Percentiles rank a stretch among this genome's conserved stretches.
phyloP scores from a whole-genome alignment of 805 yeast species.

The Candida sanyiensis region DNA sequence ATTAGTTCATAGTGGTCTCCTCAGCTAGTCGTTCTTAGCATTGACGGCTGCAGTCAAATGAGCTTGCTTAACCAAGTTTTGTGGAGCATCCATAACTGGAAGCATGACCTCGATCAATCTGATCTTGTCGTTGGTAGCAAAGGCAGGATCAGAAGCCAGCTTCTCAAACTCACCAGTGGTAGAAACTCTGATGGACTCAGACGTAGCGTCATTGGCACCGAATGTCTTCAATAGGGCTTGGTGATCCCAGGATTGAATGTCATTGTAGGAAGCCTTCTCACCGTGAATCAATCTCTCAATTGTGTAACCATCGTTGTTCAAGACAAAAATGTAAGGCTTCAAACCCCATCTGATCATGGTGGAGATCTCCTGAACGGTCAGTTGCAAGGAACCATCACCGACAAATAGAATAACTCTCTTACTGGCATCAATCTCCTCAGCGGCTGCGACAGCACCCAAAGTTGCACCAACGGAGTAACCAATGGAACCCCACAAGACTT shows the following conservation, averaged over 20 bases:
- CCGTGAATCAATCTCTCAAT: slow-evolving; percentile 74
- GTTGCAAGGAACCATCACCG: slow-evolving; percentile 74
- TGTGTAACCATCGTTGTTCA: slow-evolving; percentile 72
- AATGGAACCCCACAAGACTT: slow-evolving; percentile 73
- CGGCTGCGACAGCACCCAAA: slow-evolving; percentile 14
- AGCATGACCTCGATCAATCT: slow-evolving; percentile 65
- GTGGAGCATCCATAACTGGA: slow-evolving; percentile 66
- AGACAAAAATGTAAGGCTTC: slow-evolving; percentile 61
- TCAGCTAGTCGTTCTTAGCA: slow-evolving; percentile 16
- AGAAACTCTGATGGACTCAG: slow-evolving; percentile 48
- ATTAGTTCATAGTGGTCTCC: no score
- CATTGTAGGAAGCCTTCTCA: slow-evolving; percentile 56
- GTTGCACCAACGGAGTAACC: slow-evolving; percentile 38
- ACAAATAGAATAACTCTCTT: slow-evolving; percentile 62
- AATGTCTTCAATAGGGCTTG: slow-evolving; percentile 45
- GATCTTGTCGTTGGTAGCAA: slow-evolving; percentile 51
- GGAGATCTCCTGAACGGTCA: slow-evolving; percentile 69
- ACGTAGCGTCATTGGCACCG: slow-evolving; percentile 37
- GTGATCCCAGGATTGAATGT: slow-evolving; percentile 67
- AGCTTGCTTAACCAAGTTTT: slow-evolving; percentile 60
- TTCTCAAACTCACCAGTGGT: slow-evolving; percentile 54
- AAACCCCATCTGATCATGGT: slow-evolving; percentile 63
- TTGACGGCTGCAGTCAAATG: slow-evolving; percentile 49
- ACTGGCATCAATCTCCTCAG: slow-evolving; percentile 48
- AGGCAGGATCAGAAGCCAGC: slow-evolving; percentile 40